These are phyloP conservation scores for Tilletia caries DNA, from an alignment of 1,284 basidiomycete genomes.

Conservation along the genomic window DNA sequence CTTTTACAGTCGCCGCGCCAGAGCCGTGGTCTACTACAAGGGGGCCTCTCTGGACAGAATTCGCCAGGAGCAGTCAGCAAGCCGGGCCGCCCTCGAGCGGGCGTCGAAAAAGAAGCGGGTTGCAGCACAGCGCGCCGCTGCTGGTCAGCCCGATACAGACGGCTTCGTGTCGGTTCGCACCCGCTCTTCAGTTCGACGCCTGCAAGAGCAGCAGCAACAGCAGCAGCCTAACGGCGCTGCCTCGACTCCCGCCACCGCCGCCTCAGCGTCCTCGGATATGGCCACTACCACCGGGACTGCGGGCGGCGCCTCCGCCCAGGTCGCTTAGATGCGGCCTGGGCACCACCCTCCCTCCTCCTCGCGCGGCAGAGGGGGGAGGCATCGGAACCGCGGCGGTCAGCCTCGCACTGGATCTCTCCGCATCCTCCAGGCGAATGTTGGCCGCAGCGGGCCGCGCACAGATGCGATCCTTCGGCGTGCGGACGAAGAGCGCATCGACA, in stretches of 20 bases:
- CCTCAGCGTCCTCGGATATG: no score
- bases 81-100: not conserved
- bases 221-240: not conserved
- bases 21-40: not conserved
- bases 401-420: not conserved
- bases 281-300: no score
- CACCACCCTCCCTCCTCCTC: not conserved
- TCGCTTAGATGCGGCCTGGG: not conserved
- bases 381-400: not conserved
- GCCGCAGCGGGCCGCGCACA: not conserved
- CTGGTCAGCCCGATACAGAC: not conserved
- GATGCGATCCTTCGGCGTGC: not conserved
- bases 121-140: not conserved
- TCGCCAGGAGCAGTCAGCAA: not conserved
- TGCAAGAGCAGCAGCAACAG: not conserved
- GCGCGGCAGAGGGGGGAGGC: not conserved
- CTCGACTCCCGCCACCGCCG: no score
- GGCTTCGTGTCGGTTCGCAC: not conserved
- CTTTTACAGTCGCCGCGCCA: not conserved
- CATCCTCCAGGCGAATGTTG: not conserved
- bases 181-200: not conserved
- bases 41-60: not conserved
- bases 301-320: not conserved
- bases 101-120: not conserved
- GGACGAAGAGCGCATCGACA: constrained; percentile 3